Base-by-base conservation (phyloP, 2,329 filamentous ascomycete species). In the Cercospora nicotianae region DNA sequence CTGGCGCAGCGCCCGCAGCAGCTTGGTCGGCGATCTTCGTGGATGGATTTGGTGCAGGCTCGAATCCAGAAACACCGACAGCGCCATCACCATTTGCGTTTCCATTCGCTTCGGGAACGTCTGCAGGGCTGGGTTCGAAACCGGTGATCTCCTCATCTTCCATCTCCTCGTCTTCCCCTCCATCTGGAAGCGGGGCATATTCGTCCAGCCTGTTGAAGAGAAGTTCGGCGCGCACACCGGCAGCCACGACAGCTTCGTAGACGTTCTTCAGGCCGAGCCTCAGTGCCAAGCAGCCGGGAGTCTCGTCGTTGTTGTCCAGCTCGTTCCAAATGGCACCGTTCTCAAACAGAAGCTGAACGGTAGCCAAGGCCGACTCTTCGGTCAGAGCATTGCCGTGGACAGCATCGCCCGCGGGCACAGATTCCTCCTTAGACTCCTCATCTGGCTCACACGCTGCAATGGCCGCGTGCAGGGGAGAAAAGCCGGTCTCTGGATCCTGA, bases 271-370 rank as follows among this genome's bases (percentile, higher is more conserved):
- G 83, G 0, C 91, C 90, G 26, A 97, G 72, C 57, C 87, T 78
- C 30, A 85, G 84, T 8, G 95, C 95, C 53, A 97, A 83, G 78
- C 94, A 98, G 7, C 93, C 95, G 0, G 95, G 93, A 3, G 95
- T 98, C 83, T 98, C 94, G 74, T 93, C 87, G 73, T 92, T 90
- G 72, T 84, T 81, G 79, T 98, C 93, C 65, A 98, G 83, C 78
- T 97, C 94, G 81, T 99, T 99, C 95, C 95, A 99, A 73, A 98
- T 97, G 10, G 93, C 95, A 33, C 95, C 95, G 73, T 91, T 90
- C 75, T 94, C 86, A 68, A 98, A 88, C 7, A 98, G 85, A 76
- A 95, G 87, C 72, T 87, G 86, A 4, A 97, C 83, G 0, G 90
- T 90, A 63, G 89, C 87, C 65, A 86, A 85, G 2, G 89, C 91